Evolutionary conservation across 2,329 filamentous ascomycete genomes (phyloP).

Genomic region (Epichloe baconii): DNA sequence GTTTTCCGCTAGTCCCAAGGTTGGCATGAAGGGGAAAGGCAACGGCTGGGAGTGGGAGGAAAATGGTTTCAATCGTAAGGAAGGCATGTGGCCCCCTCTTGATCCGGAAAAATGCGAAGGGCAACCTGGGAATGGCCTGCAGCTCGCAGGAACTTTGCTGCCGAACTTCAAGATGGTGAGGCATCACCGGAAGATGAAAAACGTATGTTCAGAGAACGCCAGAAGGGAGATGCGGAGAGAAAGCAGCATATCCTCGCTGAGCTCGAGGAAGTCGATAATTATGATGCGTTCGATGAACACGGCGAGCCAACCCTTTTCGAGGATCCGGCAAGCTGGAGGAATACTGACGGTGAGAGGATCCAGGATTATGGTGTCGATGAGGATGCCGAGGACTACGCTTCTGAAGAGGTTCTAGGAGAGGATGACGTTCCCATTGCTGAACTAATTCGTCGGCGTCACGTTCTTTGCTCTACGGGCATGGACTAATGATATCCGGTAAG

Average conservation of each 20-base stretch:
- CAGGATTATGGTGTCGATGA: constrained; percentile 72
- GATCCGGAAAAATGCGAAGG: constrained; percentile 45
- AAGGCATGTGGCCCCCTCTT: constrained; percentile 48
- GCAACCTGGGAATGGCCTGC: constrained; percentile 26
- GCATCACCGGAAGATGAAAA: constrained; percentile 30
- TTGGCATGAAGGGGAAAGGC: constrained; percentile 26
- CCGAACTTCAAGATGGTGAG: constrained; percentile 22
- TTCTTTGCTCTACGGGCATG: constrained; percentile 6
- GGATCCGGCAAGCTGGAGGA: constrained; percentile 52
- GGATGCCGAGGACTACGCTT: constrained; percentile 39
- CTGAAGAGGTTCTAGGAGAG: constrained; percentile 26
- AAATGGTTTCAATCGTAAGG: constrained; percentile 61
- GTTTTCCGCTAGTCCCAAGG: constrained; percentile 37
- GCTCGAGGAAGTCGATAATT: constrained; percentile 44
- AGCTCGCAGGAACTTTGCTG: constrained; percentile 21
- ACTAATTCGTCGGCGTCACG: constrained; percentile 44
- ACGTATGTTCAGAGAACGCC: constrained; percentile 35
- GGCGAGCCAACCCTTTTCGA: constrained; percentile 47
- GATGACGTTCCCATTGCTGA: constrained; percentile 62
- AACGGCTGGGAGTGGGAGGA: constrained; percentile 52
- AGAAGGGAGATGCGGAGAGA: constrained; percentile 32
- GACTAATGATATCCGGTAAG: background rate
- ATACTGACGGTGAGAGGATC: constrained; percentile 61
- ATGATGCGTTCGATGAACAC: constrained; percentile 25
- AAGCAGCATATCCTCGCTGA: constrained; percentile 31